phyloP scores from a whole-genome alignment of 2,329 filamentous ascomycete species.

The Davidsoniella australis region DNA sequence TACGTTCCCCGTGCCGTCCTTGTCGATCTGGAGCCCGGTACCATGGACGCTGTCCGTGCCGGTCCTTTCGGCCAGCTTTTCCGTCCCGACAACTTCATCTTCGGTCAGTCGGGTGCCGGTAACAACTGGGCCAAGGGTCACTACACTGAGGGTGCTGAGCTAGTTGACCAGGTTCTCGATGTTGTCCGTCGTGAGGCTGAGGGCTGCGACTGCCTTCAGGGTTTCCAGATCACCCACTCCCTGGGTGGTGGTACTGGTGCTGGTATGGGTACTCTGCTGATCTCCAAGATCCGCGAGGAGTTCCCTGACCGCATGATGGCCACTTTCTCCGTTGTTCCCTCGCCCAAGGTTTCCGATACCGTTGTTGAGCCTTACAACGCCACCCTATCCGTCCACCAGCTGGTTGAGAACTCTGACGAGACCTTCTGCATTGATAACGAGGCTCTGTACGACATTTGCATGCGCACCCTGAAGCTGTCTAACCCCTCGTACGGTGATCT shows the following conservation, averaged over 20 bases:
- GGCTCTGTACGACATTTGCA: constrained; percentile 99
- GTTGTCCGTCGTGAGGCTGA: constrained; percentile 98
- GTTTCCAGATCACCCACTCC: constrained; percentile 99
- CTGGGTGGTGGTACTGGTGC: constrained; percentile 99
- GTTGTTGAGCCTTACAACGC: constrained; percentile 99
- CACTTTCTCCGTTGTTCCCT: constrained; percentile 96
- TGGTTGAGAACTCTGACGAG: constrained; percentile 99
- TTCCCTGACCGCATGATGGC: constrained; percentile 99
- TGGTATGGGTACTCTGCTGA: constrained; percentile 98
- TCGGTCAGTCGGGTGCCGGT: constrained; percentile 97
- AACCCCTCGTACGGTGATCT: constrained; percentile 98
- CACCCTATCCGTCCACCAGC: constrained; percentile 94
- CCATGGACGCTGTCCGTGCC: constrained; percentile 97
- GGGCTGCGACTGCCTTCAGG: constrained; percentile 97
- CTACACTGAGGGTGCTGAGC: constrained; percentile 98
- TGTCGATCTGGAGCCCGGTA: constrained; percentile 97
- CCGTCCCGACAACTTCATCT: constrained; percentile 99
- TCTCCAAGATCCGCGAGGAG: constrained; percentile 99
- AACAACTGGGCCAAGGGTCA: constrained; percentile 99
- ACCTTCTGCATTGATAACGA: constrained; percentile 99
- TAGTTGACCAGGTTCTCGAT: constrained; percentile 95
- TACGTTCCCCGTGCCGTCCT: constrained; percentile 98
- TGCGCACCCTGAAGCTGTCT: constrained; percentile 96
- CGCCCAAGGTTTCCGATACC: constrained; percentile 98
- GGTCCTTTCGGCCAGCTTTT: constrained; percentile 98